Base-by-base conservation (phyloP, 2,329 filamentous ascomycete genomes). In the Sporothrix pseudoabietina region DNA sequence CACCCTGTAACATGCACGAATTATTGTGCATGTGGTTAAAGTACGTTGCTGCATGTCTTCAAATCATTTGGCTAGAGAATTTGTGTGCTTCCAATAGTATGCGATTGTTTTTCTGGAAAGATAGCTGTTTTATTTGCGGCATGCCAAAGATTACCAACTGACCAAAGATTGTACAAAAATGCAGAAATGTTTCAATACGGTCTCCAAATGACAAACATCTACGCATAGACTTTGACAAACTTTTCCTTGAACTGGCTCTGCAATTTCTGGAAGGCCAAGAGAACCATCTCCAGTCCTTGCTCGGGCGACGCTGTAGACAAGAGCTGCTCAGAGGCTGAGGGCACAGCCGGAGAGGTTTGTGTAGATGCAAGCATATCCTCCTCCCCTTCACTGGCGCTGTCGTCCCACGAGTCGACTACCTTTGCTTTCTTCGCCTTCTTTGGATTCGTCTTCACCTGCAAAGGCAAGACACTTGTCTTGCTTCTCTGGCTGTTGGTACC, bases 361-460 rank as follows among this genome's bases (percentile, higher is more conserved):
- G 44, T 16, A 35, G 22, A 32, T 35, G 14, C 44, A 35, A 4
- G 26, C 26, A 12, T 9, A 44, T 49, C 69, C 16, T 8, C 55
- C 10, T 71, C 55, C 8, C n/a, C 41, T 5, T 63, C 69, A 10
- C 39, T 52, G 9, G 10, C 16, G 35, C n/a, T 59, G 30, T 52
- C 55, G 3, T 71, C 69, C 69, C 69, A 63, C 26, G 69, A 71
- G 9, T 63, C 69, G 41, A 63, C 39, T 1, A 63, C 41, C 55
- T 63, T 26, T 4, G 14, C 12, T n/a, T 39, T 63, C 55, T 44
- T 85, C 84, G 41, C 84, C 76, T 16, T 76, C 74, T 72, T 66
- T 14, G 35, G 22, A 12, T 4, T 26, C 14, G 63, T 49, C 10
- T 30, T 26, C 12, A 10, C 12, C 12, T 44, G 61, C 10, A 8